Percentiles rank a stretch among this genome's conserved stretches.
These are phyloP conservation scores for Conticribra guillardii DNA, from an alignment of 108 stramenopile genomes.

Conservation along the genomic window DNA sequence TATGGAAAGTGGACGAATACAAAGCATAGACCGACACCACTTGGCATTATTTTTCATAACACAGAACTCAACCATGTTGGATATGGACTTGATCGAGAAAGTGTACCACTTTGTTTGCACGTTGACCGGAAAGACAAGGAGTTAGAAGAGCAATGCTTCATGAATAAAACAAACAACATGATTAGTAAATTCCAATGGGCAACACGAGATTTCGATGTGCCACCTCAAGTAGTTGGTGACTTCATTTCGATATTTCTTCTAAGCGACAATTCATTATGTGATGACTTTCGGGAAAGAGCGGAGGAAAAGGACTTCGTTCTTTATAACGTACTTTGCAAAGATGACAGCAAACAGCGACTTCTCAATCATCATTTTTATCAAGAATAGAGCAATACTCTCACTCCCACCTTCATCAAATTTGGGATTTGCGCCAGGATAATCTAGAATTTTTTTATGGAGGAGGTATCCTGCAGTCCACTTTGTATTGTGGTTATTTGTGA, in stretches of 20 bases:
- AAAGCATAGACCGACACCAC: slow-evolving; percentile 23
- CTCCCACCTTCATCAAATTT: too few species aligned
- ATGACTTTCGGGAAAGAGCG: slow-evolving; percentile 8
- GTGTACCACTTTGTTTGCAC: slow-evolving; percentile 30
- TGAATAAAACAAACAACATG: slow-evolving; percentile 23
- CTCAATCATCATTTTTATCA: slow-evolving; percentile 16
- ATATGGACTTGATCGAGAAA: slow-evolving; percentile 16
- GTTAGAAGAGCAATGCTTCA: slow-evolving; percentile 11
- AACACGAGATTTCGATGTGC: slow-evolving; percentile 21
- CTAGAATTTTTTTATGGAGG: too few species aligned
- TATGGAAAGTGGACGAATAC: slow-evolving; percentile 25
- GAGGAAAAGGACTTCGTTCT: slow-evolving; percentile 28
- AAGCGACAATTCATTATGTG: slow-evolving; percentile 13
- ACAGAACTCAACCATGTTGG: slow-evolving; percentile 25
- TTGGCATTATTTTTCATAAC: slow-evolving; percentile 28
- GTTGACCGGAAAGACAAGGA: slow-evolving; percentile 20
- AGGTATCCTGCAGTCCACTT: too few species aligned
- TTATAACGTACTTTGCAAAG: slow-evolving; percentile 33
- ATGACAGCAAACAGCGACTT: background rate
- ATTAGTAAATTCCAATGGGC: slow-evolving; percentile 29
- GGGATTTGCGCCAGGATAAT: too few species aligned
- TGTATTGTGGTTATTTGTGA: too few species aligned
- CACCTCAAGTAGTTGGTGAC: background rate
- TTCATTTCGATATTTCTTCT: slow-evolving; percentile 31
- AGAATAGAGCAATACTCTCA: too few species aligned